A percentile compares a stretch with the other conserved stretches of the same genome.
phyloP scores from a whole-genome alignment of 2,329 filamentous ascomycete genomes.

The Canariomyces notabilis region DNA sequence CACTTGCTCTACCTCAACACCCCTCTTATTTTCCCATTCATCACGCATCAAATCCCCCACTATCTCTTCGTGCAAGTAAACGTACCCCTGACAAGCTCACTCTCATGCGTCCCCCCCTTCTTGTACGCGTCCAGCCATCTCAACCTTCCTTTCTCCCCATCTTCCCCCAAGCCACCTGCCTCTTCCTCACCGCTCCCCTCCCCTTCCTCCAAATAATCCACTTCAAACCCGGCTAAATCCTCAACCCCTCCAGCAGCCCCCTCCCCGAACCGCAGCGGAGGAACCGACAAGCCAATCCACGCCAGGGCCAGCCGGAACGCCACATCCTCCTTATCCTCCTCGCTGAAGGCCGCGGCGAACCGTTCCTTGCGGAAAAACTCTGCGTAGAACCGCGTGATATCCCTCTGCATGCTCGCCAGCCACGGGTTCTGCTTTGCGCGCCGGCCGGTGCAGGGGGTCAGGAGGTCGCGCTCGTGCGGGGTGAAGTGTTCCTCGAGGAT shows the following conservation, averaged over 20 bases:
- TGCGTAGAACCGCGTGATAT: conserved; percentile 12
- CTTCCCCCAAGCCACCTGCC: not conserved
- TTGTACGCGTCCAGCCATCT: conserved; percentile 21
- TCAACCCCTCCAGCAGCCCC: conserved; percentile 1
- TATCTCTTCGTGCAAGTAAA: too few relatives aligned
- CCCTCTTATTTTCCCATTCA: too few relatives aligned
- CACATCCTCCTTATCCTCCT: conserved; percentile 22
- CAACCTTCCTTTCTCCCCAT: conserved; percentile 6
- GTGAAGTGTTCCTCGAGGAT: conserved; percentile 26
- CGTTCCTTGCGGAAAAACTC: conserved; percentile 10
- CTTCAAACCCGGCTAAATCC: too few relatives aligned
- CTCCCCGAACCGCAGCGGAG: conserved; percentile 30
- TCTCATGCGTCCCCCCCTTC: conserved; percentile 12
- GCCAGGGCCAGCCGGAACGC: conserved; percentile 42
- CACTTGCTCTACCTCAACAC: not conserved
- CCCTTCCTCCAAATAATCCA: too few relatives aligned
- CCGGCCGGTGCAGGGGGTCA: conserved; percentile 30
- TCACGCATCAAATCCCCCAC: not conserved
- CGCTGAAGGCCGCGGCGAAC: conserved; percentile 6
- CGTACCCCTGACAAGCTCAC: conserved; percentile 16
- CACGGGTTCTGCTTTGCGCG: not conserved
- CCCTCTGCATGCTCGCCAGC: conserved; percentile 16
- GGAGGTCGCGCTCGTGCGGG: conserved; percentile 13
- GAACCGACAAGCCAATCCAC: conserved; percentile 44
- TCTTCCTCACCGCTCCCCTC: conserved; percentile 15